These are phyloP conservation scores for Aureobasidium sp. DNA, from an alignment of 2,329 filamentous ascomycete genomes.

Conservation along the genomic window DNA sequence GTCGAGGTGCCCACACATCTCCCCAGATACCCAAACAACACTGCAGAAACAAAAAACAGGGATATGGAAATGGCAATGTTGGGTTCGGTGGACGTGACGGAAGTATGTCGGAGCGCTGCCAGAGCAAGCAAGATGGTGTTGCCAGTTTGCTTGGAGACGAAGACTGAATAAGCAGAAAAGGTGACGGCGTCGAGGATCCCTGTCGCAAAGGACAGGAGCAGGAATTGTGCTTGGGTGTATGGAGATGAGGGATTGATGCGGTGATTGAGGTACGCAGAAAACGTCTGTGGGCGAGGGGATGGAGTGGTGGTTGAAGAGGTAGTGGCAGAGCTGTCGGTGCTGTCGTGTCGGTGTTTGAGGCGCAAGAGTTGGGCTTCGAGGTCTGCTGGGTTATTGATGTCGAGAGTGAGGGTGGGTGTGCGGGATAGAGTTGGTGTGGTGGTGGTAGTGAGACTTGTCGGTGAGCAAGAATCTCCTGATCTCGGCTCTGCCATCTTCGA, in stretches of 20 bases:
- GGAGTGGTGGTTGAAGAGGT: background rate
- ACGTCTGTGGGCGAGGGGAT: background rate
- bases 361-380: slow-evolving; percentile 7
- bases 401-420: background rate
- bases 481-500: background rate
- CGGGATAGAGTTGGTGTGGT: background rate
- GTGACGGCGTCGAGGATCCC: slow-evolving; percentile 43
- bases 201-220: slow-evolving; percentile 23
- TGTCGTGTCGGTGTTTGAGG: background rate
- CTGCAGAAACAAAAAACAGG: slow-evolving; percentile 23
- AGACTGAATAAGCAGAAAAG: slow-evolving; percentile 56
- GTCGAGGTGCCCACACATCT: slow-evolving; percentile 22
- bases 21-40: slow-evolving; percentile 24
- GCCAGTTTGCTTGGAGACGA: slow-evolving; percentile 59
- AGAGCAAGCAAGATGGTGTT: slow-evolving; percentile 57
- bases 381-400: slow-evolving; percentile 6
- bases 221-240: slow-evolving; percentile 23
- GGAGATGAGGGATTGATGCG: slow-evolving; percentile 22
- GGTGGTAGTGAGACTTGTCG: background rate
- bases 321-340: background rate
- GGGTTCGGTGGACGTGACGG: slow-evolving; percentile 13
- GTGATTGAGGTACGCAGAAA: slow-evolving; percentile 20
- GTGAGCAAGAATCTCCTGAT: background rate
- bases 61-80: slow-evolving; percentile 23
- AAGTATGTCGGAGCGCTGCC: slow-evolving; percentile 16